phyloP scores from a whole-genome alignment of 1,139 yeast species.

The Diutina sp. region DNA sequence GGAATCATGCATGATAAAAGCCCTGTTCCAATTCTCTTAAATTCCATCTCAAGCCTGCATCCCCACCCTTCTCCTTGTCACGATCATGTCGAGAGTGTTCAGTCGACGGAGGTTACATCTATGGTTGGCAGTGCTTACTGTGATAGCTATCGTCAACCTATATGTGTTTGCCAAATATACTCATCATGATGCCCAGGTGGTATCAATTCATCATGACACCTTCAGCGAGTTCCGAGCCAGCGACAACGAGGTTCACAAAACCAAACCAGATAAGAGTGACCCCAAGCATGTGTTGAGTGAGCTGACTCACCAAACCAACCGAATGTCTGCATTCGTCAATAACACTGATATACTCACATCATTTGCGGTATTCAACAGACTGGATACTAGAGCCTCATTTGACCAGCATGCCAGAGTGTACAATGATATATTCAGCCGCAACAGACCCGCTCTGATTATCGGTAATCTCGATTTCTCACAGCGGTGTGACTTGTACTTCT shows the following conservation, averaged over 20 bases:
- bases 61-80: neutral
- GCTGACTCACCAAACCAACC: neutral
- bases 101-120: neutral
- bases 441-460: neutral
- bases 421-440: neutral
- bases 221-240: neutral
- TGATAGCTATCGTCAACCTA: neutral
- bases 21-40: neutral
- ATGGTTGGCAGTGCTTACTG: neutral
- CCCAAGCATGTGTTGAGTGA: neutral
- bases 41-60: neutral
- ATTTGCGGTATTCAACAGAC: neutral
- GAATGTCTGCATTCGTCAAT: neutral
- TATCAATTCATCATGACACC: neutral
- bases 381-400: neutral
- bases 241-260: neutral
- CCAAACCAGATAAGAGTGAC: neutral
- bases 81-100: neutral
- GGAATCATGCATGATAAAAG: neutral
- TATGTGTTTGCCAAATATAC: neutral
- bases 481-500: neutral
- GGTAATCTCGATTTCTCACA: neutral
- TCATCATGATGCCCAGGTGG: neutral
- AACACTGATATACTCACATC: neutral
- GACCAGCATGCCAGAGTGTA: neutral